These are phyloP conservation scores for Pseudonitzschia pungens DNA, from an alignment of 108 stramenopile genomes.

Conservation along the genomic window DNA sequence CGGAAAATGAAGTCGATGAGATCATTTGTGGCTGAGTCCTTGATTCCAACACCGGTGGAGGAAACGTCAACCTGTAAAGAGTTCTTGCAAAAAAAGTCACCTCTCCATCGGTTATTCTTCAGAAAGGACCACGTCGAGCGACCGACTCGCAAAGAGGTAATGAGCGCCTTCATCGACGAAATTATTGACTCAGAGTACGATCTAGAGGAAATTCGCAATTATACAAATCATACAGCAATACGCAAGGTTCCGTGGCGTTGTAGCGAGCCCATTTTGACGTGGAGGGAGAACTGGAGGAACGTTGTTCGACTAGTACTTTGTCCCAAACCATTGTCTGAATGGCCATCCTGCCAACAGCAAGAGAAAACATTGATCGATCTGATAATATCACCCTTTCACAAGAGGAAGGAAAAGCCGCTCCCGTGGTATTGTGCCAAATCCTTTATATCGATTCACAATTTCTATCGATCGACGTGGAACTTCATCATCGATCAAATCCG, in stretches of 20 bases:
- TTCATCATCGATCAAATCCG: conserved; percentile 47
- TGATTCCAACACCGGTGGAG: conserved; percentile 25
- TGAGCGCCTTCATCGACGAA: conserved; percentile 5
- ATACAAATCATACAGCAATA: conserved; percentile 5
- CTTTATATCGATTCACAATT: conserved; percentile 22
- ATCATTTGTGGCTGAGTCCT: conserved; percentile 18
- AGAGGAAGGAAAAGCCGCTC: conserved; percentile 2
- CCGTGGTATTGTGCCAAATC: conserved; percentile 46
- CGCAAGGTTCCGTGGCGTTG: conserved; percentile 36
- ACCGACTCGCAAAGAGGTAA: background rate
- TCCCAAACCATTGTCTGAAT: conserved; percentile 28
- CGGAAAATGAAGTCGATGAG: conserved; percentile 3
- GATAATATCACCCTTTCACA: conserved; percentile 18
- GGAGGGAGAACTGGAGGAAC: conserved; percentile 27
- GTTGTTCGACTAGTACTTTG: conserved; percentile 16
- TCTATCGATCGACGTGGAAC: conserved; percentile 27
- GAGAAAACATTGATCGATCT: background rate
- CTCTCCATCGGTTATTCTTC: background rate
- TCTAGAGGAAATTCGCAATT: background rate
- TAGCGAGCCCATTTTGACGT: conserved; percentile 23
- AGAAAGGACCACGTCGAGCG: background rate
- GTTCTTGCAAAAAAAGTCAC: background rate
- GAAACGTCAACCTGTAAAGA: conserved; percentile 16
- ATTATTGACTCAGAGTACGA: background rate
- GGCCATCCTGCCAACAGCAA: conserved; percentile 25